Conservation (phyloP, 257 asterid genomes). For the Plantago elongata region DNA sequence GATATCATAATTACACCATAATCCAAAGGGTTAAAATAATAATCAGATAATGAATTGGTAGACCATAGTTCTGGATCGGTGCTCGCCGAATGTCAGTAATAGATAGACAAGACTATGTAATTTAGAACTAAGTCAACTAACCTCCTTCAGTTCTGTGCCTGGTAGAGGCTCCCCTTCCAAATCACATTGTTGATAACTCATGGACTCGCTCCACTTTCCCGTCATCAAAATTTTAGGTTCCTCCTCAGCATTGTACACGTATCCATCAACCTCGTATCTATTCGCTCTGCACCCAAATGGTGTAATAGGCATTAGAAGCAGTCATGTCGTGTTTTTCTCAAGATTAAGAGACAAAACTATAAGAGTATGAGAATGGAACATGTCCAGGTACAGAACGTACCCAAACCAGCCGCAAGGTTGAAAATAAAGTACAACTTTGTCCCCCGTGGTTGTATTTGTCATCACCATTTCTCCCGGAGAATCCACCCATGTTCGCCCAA, state of each 20-base stretch:
- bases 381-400: constrained; percentile 35
- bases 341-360: background rate
- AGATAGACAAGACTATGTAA: constrained; percentile 4
- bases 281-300: constrained; percentile 60
- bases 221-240: constrained; percentile 98
- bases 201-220: constrained; percentile 86
- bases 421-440: constrained; percentile 87
- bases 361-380: background rate
- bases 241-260: constrained; percentile 80
- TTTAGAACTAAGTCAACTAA: constrained; percentile 20
- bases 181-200: constrained; percentile 96
- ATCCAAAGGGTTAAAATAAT: background rate
- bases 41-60: constrained; percentile 12
- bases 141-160: constrained; percentile 91
- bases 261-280: constrained; percentile 97
- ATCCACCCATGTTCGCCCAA: constrained; percentile 99
- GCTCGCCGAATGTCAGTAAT: constrained; percentile 15
- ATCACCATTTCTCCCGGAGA: constrained; percentile 91
- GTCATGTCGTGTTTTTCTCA: background rate
- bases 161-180: constrained; percentile 94
- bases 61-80: background rate
- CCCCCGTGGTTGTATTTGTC: constrained; percentile 93
- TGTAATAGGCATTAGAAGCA: constrained; percentile 22
- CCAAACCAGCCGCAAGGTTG: constrained; percentile 99
- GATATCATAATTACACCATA: background rate